Conservation (phyloP, 345 rosid genomes). For the Combretum micranthum region DNA sequence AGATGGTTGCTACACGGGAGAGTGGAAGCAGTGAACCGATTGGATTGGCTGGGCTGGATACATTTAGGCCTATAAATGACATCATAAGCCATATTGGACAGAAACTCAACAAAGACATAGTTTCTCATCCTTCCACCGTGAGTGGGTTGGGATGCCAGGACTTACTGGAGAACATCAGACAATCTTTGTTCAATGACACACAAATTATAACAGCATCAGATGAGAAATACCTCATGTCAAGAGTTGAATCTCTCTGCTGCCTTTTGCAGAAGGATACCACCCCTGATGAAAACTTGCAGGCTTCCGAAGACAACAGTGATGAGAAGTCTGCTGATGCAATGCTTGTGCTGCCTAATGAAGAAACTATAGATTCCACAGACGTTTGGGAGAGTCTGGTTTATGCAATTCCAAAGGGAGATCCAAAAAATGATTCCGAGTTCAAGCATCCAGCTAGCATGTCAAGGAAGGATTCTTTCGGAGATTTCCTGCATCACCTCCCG, state of each 20-base stretch:
- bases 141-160: conserved; percentile 38
- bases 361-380: conserved; percentile 14
- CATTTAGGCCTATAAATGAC: conserved; percentile 83
- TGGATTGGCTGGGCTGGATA: conserved; percentile 72
- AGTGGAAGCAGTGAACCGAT: conserved; percentile 61
- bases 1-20: conserved; percentile 53
- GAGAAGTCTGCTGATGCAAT: conserved; percentile 20
- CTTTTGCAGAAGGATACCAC: conserved; percentile 77
- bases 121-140: conserved; percentile 27
- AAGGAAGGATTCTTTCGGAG: conserved; percentile 84
- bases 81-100: conserved; percentile 64
- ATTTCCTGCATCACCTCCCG: conserved; percentile 80
- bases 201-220: conserved; percentile 65
- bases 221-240: conserved; percentile 90
- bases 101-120: conserved; percentile 61
- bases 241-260: conserved; percentile 94
- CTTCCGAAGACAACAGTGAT: conserved; percentile 31
- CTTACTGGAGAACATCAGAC: conserved; percentile 65
- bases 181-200: conserved; percentile 74
- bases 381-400: conserved; percentile 24
- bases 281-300: conserved; percentile 28
- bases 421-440: conserved; percentile 45
- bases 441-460: conserved; percentile 63
- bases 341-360: conserved; percentile 18
- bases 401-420: conserved; percentile 29